phyloP scores from a whole-genome alignment of 148 eudicot species.

The Cornus suecica region DNA sequence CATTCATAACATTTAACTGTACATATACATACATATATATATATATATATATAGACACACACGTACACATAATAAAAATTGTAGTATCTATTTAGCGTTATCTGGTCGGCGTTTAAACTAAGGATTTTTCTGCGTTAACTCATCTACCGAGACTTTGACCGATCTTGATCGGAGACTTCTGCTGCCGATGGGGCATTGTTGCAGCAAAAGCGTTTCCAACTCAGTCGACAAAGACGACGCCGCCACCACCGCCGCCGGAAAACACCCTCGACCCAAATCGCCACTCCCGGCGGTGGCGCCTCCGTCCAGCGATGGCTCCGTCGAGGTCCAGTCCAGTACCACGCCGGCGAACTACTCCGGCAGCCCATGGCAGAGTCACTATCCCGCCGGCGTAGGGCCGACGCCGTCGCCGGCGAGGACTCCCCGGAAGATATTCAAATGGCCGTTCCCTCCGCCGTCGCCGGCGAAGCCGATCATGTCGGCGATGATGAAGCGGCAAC shows the following conservation, averaged over 20 bases:
- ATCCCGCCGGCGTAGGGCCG: conserved; percentile 80
- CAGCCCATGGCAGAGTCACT: conserved; percentile 56
- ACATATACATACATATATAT: too few relatives aligned
- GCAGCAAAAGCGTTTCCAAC: conserved; percentile 46
- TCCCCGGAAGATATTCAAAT: conserved; percentile 54
- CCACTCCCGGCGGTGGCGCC: conserved; percentile 18
- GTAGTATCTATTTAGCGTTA: not conserved
- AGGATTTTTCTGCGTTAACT: not conserved
- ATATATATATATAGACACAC: too few relatives aligned
- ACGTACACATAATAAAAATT: too few relatives aligned
- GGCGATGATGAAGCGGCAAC: conserved; percentile 53
- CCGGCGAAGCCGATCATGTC: conserved; percentile 98
- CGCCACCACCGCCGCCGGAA: not conserved
- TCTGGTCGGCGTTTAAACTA: conserved; percentile 5
- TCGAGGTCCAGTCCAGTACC: conserved; percentile 17
- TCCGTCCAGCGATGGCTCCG: conserved; percentile 7
- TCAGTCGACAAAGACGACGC: conserved; percentile 18
- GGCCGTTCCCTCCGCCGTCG: conserved; percentile 99
- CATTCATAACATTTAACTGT: not conserved
- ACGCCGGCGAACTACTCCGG: conserved; percentile 42
- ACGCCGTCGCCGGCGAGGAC: conserved; percentile 81
- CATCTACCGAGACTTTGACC: conserved; percentile 18
- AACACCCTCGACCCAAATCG: conserved; percentile 22
- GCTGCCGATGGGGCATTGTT: conserved; percentile 66
- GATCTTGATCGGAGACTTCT: conserved; percentile 5